These are phyloP conservation scores for Pseudogymnoascus verrucosus DNA, from an alignment of 2,329 filamentous ascomycete genomes.

Conservation along the genomic window DNA sequence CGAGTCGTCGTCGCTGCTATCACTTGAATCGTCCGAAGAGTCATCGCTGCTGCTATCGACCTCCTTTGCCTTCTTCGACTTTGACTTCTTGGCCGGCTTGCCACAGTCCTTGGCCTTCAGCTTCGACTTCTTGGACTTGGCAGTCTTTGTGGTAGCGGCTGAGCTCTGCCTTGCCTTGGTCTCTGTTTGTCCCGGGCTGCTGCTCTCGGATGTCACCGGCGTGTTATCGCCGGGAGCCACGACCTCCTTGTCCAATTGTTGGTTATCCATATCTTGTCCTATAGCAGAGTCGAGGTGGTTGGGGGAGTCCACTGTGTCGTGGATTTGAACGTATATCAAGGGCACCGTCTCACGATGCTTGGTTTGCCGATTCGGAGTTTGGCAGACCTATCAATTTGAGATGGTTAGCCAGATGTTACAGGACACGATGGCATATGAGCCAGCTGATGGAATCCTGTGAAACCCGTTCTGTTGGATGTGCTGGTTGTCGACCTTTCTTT, in stretches of 20 bases:
- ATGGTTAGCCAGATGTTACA: constrained; percentile 5
- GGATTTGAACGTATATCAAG: neutral
- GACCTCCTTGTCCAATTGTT: constrained; percentile 13
- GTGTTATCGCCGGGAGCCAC: constrained; percentile 19
- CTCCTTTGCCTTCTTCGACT: constrained; percentile 19
- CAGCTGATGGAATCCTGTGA: constrained; percentile 2
- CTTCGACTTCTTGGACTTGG: constrained; percentile 19
- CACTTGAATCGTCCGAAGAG: constrained; percentile 16
- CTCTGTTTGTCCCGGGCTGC: constrained; percentile 18
- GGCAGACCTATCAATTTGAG: neutral
- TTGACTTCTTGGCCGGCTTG: constrained; percentile 14
- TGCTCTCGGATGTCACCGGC: constrained; percentile 16
- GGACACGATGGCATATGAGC: neutral
- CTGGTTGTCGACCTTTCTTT: neutral
- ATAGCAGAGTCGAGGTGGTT: neutral
- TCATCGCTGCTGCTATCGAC: constrained; percentile 18
- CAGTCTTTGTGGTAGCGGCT: constrained; percentile 15
- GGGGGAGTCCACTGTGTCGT: neutral
- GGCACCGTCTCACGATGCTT: neutral
- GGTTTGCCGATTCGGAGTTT: neutral
- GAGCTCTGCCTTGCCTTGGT: constrained; percentile 18
- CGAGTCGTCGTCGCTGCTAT: neutral
- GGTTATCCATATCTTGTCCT: constrained; percentile 1
- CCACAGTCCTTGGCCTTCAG: constrained; percentile 16
- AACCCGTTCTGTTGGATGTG: neutral